Percentiles rank a stretch among this genome's conserved stretches.
phyloP scores from a whole-genome alignment of 108 stramenopile species.

The Epipyxis sp. region DNA sequence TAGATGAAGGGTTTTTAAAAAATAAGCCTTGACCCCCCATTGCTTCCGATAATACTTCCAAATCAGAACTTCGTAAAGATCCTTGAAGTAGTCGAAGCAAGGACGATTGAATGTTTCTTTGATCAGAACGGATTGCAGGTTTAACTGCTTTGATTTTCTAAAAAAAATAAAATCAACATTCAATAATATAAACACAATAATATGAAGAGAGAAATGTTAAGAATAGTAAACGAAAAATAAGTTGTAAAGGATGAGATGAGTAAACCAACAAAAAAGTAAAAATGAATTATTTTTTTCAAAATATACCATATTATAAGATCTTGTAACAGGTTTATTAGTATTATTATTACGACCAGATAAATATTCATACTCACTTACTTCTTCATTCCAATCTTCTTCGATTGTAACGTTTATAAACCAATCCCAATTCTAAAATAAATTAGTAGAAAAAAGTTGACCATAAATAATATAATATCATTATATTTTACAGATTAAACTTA shows the following conservation, averaged over 20 bases:
- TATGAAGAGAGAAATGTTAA: too few species aligned
- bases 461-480: not conserved
- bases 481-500: not conserved
- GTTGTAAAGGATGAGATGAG: too few species aligned
- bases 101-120: not conserved
- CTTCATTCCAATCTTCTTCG: not conserved
- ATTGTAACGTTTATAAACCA: conserved; percentile 6
- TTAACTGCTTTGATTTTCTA: not conserved
- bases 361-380: too few species aligned
- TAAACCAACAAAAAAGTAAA: too few species aligned
- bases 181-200: too few species aligned
- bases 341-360: too few species aligned
- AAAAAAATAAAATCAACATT: not conserved
- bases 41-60: not conserved
- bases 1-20: not conserved
- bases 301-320: too few species aligned
- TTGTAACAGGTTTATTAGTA: too few species aligned
- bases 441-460: not conserved
- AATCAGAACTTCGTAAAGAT: not conserved
- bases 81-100: not conserved
- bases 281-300: too few species aligned
- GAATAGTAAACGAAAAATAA: too few species aligned
- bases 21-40: not conserved
- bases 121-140: not conserved
- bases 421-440: conserved; percentile 19